Evolutionary conservation across 371 early-diverging fungal genomes (phyloP), one percentile per base, ranked within the genome.

Genomic region (Catenaria anguillulae): DNA sequence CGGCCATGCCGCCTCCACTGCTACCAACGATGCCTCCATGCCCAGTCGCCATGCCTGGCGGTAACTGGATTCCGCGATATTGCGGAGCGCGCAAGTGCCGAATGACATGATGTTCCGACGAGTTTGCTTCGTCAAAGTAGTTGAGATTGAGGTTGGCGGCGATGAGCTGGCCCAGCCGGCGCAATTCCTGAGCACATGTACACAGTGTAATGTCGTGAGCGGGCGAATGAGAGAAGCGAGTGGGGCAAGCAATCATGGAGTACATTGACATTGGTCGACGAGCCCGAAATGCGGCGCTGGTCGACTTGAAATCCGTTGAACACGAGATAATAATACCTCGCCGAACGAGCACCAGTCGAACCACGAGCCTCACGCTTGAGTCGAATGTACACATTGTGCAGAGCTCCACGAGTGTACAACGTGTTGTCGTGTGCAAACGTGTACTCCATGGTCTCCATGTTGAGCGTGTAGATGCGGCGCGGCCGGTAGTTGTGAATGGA

Each of bases 351-450:
- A 13, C 58, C 36, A 17, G 5, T n/a, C n/a, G n/a, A n/a, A n/a
- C n/a, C n/a, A n/a, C 42, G 31, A 21, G 48, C 24, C n/a, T 60
- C 60, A 8, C 43, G 31, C n/a, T 24, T 15, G 21, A 60, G 43
- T 33, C 60, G 60, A 24, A 60, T 42, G 48, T 60, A 60, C 21
- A 42, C 60, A n/a, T 60, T 60, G 48, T 60, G 60, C 8, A 33
- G n/a, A 13, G 21, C 23, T 19, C 60, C 60, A n/a, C 33, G 33
- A 8, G 35, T 35, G 29, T 60, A 48, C 35, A 43, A 10, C 12
- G 40, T 58, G 21, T 33, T 12, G 31, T 58, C 58, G 43, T 58
- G 36, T 12, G 36, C 2, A 19, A 58, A 42, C 58, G 58, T 24
- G 43, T 58, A 58, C 36, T 58, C 36, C 19, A 58, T 17, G 17